Conservation (phyloP, 345 rosid genomes). For the Cardamine resedifolia region DNA sequence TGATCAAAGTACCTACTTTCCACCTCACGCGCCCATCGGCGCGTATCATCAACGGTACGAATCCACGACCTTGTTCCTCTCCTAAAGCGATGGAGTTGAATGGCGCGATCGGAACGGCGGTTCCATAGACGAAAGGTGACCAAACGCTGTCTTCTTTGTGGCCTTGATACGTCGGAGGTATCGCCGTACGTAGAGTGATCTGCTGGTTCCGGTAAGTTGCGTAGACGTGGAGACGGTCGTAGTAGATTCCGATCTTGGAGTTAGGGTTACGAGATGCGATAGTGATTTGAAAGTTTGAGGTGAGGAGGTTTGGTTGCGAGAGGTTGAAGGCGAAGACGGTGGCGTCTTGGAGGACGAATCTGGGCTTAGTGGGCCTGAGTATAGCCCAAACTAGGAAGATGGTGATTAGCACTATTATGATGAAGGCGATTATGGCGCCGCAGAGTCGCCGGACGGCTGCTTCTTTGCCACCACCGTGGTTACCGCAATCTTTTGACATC, state of each 20-base stretch:
- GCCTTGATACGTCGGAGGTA: conserved; percentile 59
- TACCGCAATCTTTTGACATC: conserved; percentile 43
- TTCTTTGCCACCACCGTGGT: conserved; percentile 41
- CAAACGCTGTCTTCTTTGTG: conserved; percentile 67
- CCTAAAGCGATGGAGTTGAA: conserved; percentile 50
- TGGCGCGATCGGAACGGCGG: conserved; percentile 73
- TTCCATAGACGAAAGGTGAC: conserved; percentile 79
- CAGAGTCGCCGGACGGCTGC: conserved; percentile 30
- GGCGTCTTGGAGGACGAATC: conserved; percentile 86
- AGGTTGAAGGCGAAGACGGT: conserved; percentile 85
- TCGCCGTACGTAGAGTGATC: conserved; percentile 59
- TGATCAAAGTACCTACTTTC: conserved; percentile 64
- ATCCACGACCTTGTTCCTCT: conserved; percentile 58
- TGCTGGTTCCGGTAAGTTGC: conserved; percentile 79
- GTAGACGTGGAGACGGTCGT: conserved; percentile 73
- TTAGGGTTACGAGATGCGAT: conserved; percentile 77
- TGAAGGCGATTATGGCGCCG: conserved; percentile 49
- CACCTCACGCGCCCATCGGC: conserved; percentile 85
- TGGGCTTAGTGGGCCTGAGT: conserved; percentile 75
- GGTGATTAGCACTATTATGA: conserved; percentile 50
- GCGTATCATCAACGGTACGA: conserved; percentile 50
- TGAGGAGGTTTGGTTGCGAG: conserved; percentile 66
- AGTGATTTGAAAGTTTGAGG: conserved; percentile 80
- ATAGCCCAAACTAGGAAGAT: conserved; percentile 81
- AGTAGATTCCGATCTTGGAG: conserved; percentile 78